Percentiles rank a stretch among this genome's conserved stretches.
Evolutionary conservation across 306 rosid species (phyloP).

Genomic region (Psophocarpus tetragonolobus): DNA sequence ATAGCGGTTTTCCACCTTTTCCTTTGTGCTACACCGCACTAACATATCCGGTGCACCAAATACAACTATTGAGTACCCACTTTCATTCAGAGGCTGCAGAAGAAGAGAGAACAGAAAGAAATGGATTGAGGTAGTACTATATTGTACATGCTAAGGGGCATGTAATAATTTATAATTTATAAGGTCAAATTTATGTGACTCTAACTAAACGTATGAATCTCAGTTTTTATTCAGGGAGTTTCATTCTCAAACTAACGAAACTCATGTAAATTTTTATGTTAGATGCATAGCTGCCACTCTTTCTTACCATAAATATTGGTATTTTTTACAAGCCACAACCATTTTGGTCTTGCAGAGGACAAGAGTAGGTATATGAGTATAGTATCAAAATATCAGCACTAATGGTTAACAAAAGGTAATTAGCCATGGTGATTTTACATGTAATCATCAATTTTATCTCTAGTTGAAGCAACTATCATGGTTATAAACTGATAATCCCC

Average conservation of each 20-base stretch:
- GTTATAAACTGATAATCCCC: neutral
- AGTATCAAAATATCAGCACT: neutral
- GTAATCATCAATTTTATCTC: constrained; percentile 1
- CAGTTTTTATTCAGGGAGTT: neutral
- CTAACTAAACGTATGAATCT: neutral
- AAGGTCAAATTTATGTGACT: neutral
- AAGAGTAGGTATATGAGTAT: neutral
- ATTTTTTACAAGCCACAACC: neutral
- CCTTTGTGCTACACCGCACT: constrained; percentile 52
- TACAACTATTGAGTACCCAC: constrained; percentile 66
- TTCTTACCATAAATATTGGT: too few relatives aligned
- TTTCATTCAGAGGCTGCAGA: constrained; percentile 70
- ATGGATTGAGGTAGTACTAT: neutral
- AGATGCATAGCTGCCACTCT: too few relatives aligned
- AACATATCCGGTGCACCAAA: constrained; percentile 65
- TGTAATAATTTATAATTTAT: neutral
- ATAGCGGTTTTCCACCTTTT: constrained; percentile 33
- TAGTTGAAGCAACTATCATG: constrained; percentile 18
- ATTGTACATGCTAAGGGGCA: neutral
- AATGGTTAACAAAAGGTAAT: neutral
- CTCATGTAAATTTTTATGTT: neutral
- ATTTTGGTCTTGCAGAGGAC: neutral
- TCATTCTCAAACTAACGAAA: neutral
- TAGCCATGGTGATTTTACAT: neutral
- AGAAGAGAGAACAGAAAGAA: neutral